Base-by-base conservation (phyloP, 129 eudicot genomes). In the Glebionis coronaria region DNA sequence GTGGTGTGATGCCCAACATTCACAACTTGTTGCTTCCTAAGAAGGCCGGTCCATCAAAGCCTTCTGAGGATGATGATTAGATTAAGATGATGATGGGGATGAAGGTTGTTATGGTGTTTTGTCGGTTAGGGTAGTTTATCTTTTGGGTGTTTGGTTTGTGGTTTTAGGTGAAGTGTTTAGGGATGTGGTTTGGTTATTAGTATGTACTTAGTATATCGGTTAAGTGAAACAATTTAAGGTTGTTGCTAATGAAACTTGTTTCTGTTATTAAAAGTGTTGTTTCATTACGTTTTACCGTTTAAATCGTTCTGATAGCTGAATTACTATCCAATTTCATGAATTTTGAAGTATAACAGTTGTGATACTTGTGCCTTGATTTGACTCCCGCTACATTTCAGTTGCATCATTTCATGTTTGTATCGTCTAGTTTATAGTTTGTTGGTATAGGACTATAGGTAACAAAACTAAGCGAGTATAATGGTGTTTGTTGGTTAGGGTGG, bases 1-100 rank as follows among this genome's bases (percentile, higher is more conserved):
- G 81, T 1, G 81, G 81, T 71, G 81, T 77, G 4, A 77, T 77
- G 81, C 81, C 81, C 5, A 77, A 77, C 40, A 77, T 77, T 1
- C 81, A 77, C 13, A 71, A 70, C 65, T 68, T 70, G 12, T 72
- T 77, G 55, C 76, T 77, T 13, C 81, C 81, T 0, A 77, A 77
- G 81, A 76, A 76, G 76, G 61, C 40, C 4, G 81, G 71, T 4
- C 44, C 75, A 1, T 69, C 81, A 5, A 69, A 70, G 63, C 70
- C 70, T 11, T 45, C 76, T 10, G 71, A 50, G 10, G 81, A 69
- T 8, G 81, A 76, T 57, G 63, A 57, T 57, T 27, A 57, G 18
- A 6, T 61, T 29, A 64, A 35, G 42, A 20, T 40, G 44, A n/a
- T 4, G 11, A 47, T 56, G 4, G 28, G 1, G 55, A 20, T 4